These are phyloP conservation scores for Protomyces pachydermus DNA, from an alignment of 1,139 yeast species.

Conservation along the genomic window DNA sequence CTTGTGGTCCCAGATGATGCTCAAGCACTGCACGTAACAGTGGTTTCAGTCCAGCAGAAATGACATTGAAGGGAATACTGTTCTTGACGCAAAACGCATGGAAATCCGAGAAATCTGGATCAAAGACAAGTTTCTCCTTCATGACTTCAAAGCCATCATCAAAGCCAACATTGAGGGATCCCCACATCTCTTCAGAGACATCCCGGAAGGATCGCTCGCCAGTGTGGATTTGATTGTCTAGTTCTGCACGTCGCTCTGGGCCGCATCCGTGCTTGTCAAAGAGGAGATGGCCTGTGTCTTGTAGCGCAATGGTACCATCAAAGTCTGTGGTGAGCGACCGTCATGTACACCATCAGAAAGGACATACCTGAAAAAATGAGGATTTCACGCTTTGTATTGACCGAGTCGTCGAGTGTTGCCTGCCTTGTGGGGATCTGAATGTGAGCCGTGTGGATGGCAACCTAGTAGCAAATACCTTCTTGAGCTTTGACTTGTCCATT, in stretches of 20 bases:
- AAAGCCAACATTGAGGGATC: constrained; percentile 43
- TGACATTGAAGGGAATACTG: constrained; percentile 56
- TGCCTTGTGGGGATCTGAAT: constrained; percentile 21
- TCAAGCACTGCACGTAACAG: constrained; percentile 56
- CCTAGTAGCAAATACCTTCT: background rate
- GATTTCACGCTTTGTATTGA: constrained; percentile 32
- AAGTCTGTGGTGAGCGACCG: constrained; percentile 37
- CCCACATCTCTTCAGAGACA: constrained; percentile 47
- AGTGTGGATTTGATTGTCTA: constrained; percentile 42
- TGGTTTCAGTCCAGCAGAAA: constrained; percentile 65
- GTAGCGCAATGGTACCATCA: constrained; percentile 47
- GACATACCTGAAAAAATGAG: constrained; percentile 40
- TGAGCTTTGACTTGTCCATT: background rate
- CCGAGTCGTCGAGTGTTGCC: constrained; percentile 18
- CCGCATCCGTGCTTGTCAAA: constrained; percentile 47
- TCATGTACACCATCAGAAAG: background rate
- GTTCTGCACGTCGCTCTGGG: constrained; percentile 39
- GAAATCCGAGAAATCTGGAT: constrained; percentile 56
- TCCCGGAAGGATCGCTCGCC: constrained; percentile 42
- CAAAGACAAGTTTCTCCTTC: constrained; percentile 51
- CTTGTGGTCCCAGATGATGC: constrained; percentile 55
- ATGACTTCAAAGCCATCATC: constrained; percentile 55
- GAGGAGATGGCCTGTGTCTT: constrained; percentile 47
- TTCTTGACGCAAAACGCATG: constrained; percentile 51
- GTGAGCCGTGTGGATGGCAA: background rate